Evolutionary conservation across 768 basidiomycete genomes (phyloP), one percentile per base, ranked within the genome.

Genomic region (Trametes coccinea): DNA sequence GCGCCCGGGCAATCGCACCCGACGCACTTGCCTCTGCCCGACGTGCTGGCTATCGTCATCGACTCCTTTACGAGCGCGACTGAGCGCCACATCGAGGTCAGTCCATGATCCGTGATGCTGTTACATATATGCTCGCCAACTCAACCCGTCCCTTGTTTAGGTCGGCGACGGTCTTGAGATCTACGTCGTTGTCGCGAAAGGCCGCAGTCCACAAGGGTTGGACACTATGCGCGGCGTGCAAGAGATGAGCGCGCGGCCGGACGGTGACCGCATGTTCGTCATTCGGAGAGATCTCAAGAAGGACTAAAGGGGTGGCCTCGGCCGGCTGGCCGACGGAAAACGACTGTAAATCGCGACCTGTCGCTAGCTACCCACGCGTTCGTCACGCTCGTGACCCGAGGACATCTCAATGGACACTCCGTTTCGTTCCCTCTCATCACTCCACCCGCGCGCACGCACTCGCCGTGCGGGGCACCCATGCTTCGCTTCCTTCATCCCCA

Each of bases 11-110:
- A 82, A 39, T 78, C 84, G 45, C 89, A 92, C 69, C 93, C 96
- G 22, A 78, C 79, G 44, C 91, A 95, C 76, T 78, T 98, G 45
- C 90, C 95, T 14, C 79, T 99, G 60, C 71, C 80, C 27, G 86
- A 86, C 10, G 94, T 98, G 7, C 78, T 97, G 56, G 78, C 84
- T 33, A 84, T 99, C 72, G 93, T 98, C 68, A 90, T 93, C 62
- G 96, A 99, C 78, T 92, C 93, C 8, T 99, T 98, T 76, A 96
- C 95, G 30, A 86, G 92, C 66, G 97, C 97, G 30, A 98, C 97
- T 13, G 97, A 99, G 78, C 87, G 97, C 66, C 96, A 98, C 76
- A 98, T 98, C 72, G 95, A 98, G 85, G 92, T 92, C 63, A 63
- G 80, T 69, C 29, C 31, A 5, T 3, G 5, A 11, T 22, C 22